Evolutionary conservation across 2,329 filamentous ascomycete genomes (phyloP), one percentile per base, ranked within the genome.

Genomic region (Fusarium sp.): DNA sequence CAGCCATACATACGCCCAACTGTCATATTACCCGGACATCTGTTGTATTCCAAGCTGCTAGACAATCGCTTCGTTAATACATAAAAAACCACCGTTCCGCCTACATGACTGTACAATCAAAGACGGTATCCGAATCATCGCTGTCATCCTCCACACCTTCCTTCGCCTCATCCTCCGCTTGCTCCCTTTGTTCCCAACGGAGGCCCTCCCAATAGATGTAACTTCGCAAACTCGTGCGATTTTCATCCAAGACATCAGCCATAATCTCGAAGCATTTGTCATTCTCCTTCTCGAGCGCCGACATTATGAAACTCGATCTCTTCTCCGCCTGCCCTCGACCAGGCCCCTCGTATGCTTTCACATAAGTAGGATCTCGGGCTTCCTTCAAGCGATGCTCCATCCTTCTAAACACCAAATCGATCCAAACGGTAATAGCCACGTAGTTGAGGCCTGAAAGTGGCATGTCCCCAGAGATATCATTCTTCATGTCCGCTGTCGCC

Each of bases 361-460:
- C 20, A 1, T 53, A 71, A 2, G 45, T 7, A 10, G 68, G 71
- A n/a, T 80, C 78, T 4, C 70, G 58, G 5, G 63, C 20, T 20
- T 63, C 22, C 5, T 63, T 58, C 26, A 82, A 66, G 31, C 72
- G 44, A 0, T 62, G 46, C 50, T 82, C 78, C 13, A 82, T 69
- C 10, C 49, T 20, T 1, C 15, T 17, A 26, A 79, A 81, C 0
- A 72, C 28, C 5, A 69, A 34, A 44, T 79, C 48, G 13, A 79
- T 69, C 7, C 34, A 20, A 0, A 40, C 40, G 5, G 73, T 76
- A 2, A 77, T 66, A 49, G 58, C 75, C 11, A 79, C 17, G 42
- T 79, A 81, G 64, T 82, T 82, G 7, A 81, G 18, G 20, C 74
- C 73, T 0, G 76, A 79, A 1, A 78, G n/a, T 5, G 78, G 78